phyloP scores from a whole-genome alignment of 78 protist genomes.

The Neovahlkampfia damariscottae region DNA sequence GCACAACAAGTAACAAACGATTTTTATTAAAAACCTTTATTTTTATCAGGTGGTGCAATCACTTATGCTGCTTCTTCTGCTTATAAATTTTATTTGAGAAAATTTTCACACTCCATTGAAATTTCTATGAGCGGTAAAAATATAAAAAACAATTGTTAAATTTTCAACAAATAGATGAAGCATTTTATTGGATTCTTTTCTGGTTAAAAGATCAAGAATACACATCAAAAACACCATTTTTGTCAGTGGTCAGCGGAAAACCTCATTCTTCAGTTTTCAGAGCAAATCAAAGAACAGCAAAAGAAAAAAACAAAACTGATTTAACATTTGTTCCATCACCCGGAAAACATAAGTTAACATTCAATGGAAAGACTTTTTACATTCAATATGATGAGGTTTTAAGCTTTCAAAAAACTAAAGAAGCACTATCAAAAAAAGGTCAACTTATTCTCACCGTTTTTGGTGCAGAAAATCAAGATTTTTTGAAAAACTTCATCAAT shows the following conservation, averaged over 20 bases:
- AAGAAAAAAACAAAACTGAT: not conserved
- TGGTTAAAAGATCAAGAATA: not conserved
- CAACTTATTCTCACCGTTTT: not conserved
- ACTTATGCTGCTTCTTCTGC: no score
- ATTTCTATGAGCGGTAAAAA: no score
- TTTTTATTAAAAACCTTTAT: no score
- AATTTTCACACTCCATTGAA: no score
- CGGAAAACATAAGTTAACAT: not conserved
- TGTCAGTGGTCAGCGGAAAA: not conserved
- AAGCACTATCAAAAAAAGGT: constrained; percentile 13
- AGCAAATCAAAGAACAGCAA: not conserved
- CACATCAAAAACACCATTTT: not conserved
- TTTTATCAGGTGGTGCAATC: no score
- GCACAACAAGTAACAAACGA: no score
- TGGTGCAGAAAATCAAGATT: not conserved
- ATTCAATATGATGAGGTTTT: not conserved
- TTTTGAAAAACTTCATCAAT: not conserved
- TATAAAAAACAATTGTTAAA: no score
- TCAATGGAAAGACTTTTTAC: not conserved
- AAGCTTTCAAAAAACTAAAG: not conserved
- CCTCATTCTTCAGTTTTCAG: not conserved
- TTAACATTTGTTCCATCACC: constrained; percentile 11
- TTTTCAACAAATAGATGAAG: no score
- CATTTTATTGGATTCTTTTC: not conserved
- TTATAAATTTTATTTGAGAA: no score